Base-by-base conservation (phyloP, 176 grass and related monocot genomes). In the Oropetium thomaeum region DNA sequence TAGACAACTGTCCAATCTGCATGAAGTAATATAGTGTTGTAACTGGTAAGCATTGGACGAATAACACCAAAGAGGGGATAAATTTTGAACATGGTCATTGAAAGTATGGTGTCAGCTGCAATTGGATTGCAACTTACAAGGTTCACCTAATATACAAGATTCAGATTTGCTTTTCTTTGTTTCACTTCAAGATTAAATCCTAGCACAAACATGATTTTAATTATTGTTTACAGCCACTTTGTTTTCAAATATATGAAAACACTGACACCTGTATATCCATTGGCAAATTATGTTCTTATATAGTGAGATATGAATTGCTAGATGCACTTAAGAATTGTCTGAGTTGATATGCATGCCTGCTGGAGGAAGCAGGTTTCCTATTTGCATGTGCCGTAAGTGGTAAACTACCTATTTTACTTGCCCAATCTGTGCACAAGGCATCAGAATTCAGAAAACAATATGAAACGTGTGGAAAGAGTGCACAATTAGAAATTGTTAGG, bases 1-100 rank as follows among this genome's bases (percentile, higher is more conserved):
- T 89, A 17, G 89, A 89, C 8, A 96, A 67, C 71, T 96, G 92
- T 32, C 92, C 92, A 35, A 96, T 96, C 92, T 92, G 82, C 40
- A 62, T 34, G 22, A 61, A 70, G 45, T 75, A 52, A 72, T 73
- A 20, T 32, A 81, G 19, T 22, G 43, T 47, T 64, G 20, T 54
- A 53, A 41, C 11, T 38, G 35, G 35, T 38, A n/a, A 41, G 42
- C 5, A 72, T 81, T 65, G 77, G 77, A 58, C 30, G 41, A 28
- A 40, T 31, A 77, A 53, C 8, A 60, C 28, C 28, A 73, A 74
- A 82, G 4, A 34, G 39, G 65, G 10, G 31, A 67, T 26, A 31
- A 49, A 52, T 30, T 58, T 70, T n/a, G n/a, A 45, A 70, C 16
- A 69, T 43, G 42, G 63, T 28, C 25, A 26, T 75, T 52, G 28